phyloP scores from a whole-genome alignment of 169 alveolate species.

The Eimeria falciformis region DNA sequence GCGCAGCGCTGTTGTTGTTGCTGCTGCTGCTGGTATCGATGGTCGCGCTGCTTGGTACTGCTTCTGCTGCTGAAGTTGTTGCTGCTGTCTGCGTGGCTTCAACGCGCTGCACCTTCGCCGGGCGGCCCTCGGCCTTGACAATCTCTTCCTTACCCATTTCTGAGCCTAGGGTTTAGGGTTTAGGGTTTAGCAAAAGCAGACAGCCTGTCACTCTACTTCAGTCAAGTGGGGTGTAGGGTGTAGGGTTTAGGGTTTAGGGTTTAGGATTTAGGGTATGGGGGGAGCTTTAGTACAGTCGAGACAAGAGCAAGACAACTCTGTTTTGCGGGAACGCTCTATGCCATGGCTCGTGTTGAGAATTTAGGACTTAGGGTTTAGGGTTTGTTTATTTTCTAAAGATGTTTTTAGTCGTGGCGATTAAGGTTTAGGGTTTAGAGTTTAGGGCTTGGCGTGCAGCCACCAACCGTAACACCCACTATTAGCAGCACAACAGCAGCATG shows the following conservation, averaged over 20 bases:
- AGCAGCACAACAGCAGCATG: neutral
- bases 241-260: conserved; percentile 3
- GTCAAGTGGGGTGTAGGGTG: too few relatives aligned
- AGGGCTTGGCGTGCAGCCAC: conserved; percentile 6
- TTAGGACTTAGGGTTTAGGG: neutral
- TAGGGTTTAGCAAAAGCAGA: too few relatives aligned
- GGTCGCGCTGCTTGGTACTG: neutral
- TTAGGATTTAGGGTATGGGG: conserved; percentile 31
- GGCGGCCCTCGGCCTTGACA: neutral
- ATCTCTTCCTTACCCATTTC: neutral
- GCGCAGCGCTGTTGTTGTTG: neutral
- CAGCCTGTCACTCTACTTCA: too few relatives aligned
- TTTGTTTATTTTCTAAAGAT: neutral
- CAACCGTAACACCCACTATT: neutral
- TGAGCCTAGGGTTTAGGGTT: too few relatives aligned
- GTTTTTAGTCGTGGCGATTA: neutral
- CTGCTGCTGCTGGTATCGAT: neutral
- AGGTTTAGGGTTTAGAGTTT: conserved; percentile 22
- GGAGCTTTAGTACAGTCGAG: too few relatives aligned
- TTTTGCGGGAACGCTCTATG: too few relatives aligned
- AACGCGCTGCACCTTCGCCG: neutral
- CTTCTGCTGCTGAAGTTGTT: neutral
- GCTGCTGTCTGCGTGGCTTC: neutral
- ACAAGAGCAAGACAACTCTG: too few relatives aligned
- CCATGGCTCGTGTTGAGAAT: too few relatives aligned